Evolutionary conservation across 2,329 filamentous ascomycete genomes (phyloP).

Genomic region (Penicillium sumatraense): DNA sequence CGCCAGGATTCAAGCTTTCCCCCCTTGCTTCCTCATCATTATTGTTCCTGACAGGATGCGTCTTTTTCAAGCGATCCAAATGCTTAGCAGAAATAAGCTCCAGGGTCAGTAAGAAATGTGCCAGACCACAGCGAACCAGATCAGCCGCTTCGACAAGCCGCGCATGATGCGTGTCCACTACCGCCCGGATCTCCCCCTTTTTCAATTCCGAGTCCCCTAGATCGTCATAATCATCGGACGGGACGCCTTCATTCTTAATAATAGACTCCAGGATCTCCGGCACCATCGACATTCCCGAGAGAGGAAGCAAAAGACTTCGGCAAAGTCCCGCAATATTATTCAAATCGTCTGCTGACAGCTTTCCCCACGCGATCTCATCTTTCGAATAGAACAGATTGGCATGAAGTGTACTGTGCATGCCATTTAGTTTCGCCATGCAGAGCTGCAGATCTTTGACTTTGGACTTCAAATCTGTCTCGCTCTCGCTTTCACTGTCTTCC

Average conservation of each 20-base stretch:
- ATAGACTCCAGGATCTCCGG: conserved; percentile 65
- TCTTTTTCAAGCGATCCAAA: conserved; percentile 41
- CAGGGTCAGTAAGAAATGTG: conserved; percentile 62
- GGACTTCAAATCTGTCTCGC: conserved; percentile 15
- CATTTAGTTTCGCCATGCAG: conserved; percentile 52
- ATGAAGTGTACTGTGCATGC: conserved; percentile 66
- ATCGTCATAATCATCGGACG: conserved; percentile 1
- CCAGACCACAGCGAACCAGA: conserved; percentile 64
- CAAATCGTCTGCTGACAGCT: conserved; percentile 68
- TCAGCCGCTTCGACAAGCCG: conserved; percentile 64
- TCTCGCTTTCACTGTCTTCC: conserved; percentile 7
- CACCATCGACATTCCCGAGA: conserved; percentile 69
- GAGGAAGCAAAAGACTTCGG: conserved; percentile 66
- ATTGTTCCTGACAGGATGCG: conserved; percentile 36
- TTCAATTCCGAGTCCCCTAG: conserved; percentile 14
- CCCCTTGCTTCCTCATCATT: conserved; percentile 57
- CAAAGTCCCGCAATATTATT: conserved; percentile 62
- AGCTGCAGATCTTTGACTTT: conserved; percentile 33
- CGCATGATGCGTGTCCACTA: conserved; percentile 30
- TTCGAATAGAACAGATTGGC: conserved; percentile 72
- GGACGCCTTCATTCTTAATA: conserved; percentile 26
- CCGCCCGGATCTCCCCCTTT: conserved; percentile 27
- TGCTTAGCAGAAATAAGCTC: conserved; percentile 43
- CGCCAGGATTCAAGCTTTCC: conserved; percentile 58
- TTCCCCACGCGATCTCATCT: conserved; percentile 72